These are phyloP conservation scores for Sequoiadendron giganteum DNA, from an alignment of 75 land plant genomes.

Conservation along the genomic window DNA sequence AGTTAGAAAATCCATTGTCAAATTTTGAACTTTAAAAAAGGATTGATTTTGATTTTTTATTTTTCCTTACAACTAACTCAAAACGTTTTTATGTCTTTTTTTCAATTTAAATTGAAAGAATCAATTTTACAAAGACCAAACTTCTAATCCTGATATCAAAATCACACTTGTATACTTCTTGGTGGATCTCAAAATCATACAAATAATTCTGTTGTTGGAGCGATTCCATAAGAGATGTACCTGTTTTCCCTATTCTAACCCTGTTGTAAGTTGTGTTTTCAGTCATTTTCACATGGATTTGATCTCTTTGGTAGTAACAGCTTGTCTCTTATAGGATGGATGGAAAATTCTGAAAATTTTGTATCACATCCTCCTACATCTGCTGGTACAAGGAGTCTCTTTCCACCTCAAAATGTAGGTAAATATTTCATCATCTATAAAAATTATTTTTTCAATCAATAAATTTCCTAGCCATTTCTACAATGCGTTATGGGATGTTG, in stretches of 20 bases:
- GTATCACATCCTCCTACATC: no score
- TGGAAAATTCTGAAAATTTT: no score
- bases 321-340: no score
- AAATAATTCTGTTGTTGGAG: neutral
- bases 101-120: conserved; percentile 84
- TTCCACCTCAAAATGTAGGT: no score
- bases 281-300: conserved; percentile 63
- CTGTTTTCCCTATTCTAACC: neutral
- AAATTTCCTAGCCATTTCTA: no score
- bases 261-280: conserved; percentile 1
- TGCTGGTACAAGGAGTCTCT: no score
- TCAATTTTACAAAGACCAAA: conserved; percentile 70
- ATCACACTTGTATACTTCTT: conserved; percentile 20
- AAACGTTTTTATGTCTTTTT: neutral
- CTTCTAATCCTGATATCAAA: conserved; percentile 78
- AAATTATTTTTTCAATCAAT: no score
- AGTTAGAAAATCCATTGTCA: neutral
- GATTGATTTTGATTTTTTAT: neutral
- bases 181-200: conserved; percentile 49
- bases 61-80: neutral
- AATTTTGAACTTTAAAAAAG: neutral
- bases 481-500: no score
- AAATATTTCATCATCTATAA: no score
- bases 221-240: neutral
- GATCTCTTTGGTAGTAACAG: conserved; percentile 57